A percentile compares a stretch with the other conserved stretches of the same genome.
Conservation (phyloP, 805 yeast species). For the Ogataea ganodermae region DNA sequence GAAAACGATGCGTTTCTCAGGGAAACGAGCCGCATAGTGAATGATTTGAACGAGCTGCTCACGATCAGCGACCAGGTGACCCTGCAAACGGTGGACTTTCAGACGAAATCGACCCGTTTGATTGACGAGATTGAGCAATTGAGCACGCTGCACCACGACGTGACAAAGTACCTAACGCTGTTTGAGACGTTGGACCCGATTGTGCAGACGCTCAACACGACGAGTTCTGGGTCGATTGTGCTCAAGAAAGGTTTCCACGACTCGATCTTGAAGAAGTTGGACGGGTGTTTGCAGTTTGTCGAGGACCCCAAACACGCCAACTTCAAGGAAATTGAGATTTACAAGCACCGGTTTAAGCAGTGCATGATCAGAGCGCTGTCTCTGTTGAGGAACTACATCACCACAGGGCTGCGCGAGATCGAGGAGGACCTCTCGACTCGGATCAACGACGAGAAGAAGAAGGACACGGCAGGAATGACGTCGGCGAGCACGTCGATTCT, state of each 20-base stretch:
- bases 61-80: conserved; percentile 59
- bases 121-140: conserved; percentile 48
- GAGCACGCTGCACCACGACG: conserved; percentile 42
- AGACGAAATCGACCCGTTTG: conserved; percentile 52
- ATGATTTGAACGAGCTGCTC: conserved; percentile 49
- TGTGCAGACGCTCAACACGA: conserved; percentile 65
- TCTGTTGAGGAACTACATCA: conserved; percentile 67
- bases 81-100: conserved; percentile 63
- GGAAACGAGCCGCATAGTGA: conserved; percentile 48
- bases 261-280: conserved; percentile 57
- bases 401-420: conserved; percentile 41
- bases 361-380: conserved; percentile 82
- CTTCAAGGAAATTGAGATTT: conserved; percentile 69
- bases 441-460: conserved; percentile 24
- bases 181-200: conserved; percentile 75
- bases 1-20: conserved; percentile 41
- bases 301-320: conserved; percentile 46
- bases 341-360: conserved; percentile 73
- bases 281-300: conserved; percentile 64
- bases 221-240: conserved; percentile 66
- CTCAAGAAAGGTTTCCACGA: conserved; percentile 54
- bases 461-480: conserved; percentile 11
- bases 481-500: conserved; percentile 39
- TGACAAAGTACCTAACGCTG: conserved; percentile 51
- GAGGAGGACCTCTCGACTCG: conserved; percentile 27